Evolutionary conservation across 805 yeast species (phyloP).

Genomic region (Candida dajiaensis): DNA sequence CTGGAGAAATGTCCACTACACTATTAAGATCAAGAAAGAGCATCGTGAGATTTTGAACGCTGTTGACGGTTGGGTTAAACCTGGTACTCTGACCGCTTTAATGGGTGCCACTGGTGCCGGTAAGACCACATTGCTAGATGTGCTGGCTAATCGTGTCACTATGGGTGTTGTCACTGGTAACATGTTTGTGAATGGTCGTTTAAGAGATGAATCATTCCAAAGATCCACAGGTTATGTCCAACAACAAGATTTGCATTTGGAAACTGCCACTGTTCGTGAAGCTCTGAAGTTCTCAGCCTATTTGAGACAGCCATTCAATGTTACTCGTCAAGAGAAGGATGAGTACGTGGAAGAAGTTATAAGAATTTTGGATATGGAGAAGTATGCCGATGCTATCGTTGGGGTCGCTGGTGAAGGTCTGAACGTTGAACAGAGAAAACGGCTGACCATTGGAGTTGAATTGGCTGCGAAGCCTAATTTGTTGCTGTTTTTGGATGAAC

Average conservation of each 20-base stretch:
- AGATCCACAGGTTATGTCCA: conserved; percentile 56
- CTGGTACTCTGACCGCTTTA: conserved; percentile 74
- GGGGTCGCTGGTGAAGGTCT: conserved; percentile 72
- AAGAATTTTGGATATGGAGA: conserved; percentile 54
- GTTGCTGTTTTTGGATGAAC: conserved; percentile 58
- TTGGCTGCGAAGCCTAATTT: conserved; percentile 60
- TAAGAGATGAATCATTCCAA: conserved; percentile 56
- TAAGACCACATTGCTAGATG: conserved; percentile 68
- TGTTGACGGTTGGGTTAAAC: conserved; percentile 80
- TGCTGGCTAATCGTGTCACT: conserved; percentile 64
- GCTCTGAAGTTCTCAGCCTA: conserved; percentile 66
- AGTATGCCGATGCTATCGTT: conserved; percentile 66
- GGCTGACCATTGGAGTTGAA: conserved; percentile 62
- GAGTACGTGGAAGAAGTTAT: conserved; percentile 63
- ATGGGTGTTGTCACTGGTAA: conserved; percentile 69
- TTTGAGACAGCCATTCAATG: conserved; percentile 54
- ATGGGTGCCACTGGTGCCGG: conserved; percentile 84
- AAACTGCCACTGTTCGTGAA: conserved; percentile 65
- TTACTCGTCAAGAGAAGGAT: conserved; percentile 49
- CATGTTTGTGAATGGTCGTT: conserved; percentile 57
- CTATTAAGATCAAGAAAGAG: conserved; percentile 56
- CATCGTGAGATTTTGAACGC: conserved; percentile 54
- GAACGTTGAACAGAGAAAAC: conserved; percentile 61
- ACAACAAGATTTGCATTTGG: conserved; percentile 69
- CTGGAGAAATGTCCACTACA: conserved; percentile 73